Conservation (phyloP, 1,139 yeast species). For the Magnusiomyces starmeri region DNA sequence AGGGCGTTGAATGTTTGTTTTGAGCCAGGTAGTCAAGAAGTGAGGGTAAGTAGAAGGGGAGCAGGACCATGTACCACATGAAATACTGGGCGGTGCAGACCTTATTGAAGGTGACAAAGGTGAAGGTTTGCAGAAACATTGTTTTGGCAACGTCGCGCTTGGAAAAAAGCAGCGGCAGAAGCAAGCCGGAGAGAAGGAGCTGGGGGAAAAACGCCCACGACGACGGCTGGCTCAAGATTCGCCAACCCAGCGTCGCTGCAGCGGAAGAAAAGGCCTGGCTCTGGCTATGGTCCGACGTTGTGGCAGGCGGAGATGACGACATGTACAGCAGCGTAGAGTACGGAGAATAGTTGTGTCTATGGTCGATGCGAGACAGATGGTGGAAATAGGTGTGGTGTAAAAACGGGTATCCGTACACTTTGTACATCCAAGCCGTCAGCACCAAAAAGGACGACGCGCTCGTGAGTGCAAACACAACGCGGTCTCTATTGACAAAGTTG, state of each 20-base stretch:
- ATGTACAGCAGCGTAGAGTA: constrained; percentile 71
- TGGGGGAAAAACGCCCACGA: constrained; percentile 77
- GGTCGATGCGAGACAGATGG: constrained; percentile 78
- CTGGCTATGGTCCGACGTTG: too few species aligned
- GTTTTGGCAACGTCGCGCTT: constrained; percentile 50
- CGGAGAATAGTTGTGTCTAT: constrained; percentile 87
- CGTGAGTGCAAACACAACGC: constrained; percentile 42
- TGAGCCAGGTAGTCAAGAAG: constrained; percentile 25
- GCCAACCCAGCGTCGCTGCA: constrained; percentile 16
- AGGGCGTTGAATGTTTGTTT: too few species aligned
- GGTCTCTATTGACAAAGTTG: constrained; percentile 38
- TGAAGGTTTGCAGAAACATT: constrained; percentile 79
- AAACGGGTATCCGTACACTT: constrained; percentile 64
- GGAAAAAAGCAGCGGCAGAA: constrained; percentile 57
- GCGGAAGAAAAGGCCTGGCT: too few species aligned
- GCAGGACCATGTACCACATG: constrained; percentile 80
- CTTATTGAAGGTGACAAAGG: constrained; percentile 86
- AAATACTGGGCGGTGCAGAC: constrained; percentile 89
- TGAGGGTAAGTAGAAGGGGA: constrained; percentile 60
- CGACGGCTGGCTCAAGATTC: constrained; percentile 31
- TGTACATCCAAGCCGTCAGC: constrained; percentile 54
- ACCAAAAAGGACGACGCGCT: constrained; percentile 40
- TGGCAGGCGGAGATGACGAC: constrained; percentile 30
- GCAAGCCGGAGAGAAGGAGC: constrained; percentile 47
- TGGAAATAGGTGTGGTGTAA: constrained; percentile 74